Base-by-base conservation (phyloP, 768 basidiomycete genomes). In the Lyophyllum atratum region DNA sequence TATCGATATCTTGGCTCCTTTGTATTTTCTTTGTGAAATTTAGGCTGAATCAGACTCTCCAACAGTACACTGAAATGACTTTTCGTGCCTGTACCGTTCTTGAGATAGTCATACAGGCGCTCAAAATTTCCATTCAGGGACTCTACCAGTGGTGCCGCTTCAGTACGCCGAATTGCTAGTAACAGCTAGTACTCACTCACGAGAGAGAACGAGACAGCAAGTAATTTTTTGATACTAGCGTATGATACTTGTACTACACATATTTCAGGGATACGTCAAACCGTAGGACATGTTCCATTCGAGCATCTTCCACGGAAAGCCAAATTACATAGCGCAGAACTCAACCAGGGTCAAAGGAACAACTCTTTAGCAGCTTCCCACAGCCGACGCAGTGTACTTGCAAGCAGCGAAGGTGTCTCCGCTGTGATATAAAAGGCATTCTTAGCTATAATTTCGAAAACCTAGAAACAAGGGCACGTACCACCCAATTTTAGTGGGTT, bases 401-500 rank as follows among this genome's bases (percentile, higher is more conserved):
- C 68, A 69, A 47, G 66, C 68, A 37, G 60, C 53, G 54, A 61
- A 65, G 39, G 55, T 50, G 39, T 68, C 66, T 40, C 65, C 66
- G 34, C 68, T 69, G 31, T 26, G 46, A 21, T 21, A 54, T 19
- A 33, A 43, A 19, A 6, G 17, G n/a, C 4, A 40, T 40, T 4
- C 4, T 40, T 19, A 40, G 10, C n/a, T 2, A 29, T 22, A 14
- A 34, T 40, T 14, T 26, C 7, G 26, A 26, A 15, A 22, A 14
- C n/a, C 40, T 11, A 34, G 14, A 10, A 12, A 28, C 6, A 43
- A 42, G 34, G 21, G 34, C 15, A 54, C 68, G 48, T 58, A 68
- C 68, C 68, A 68, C 56, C 68, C 68, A 39, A 70, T 70, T 58
- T 70, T 70, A 15, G 59, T 22, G 17, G 68, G 68, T 40, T 70